Evolutionary conservation across 2,329 filamentous ascomycete species (phyloP), one percentile per base, ranked within the genome.

Genomic region (Fusarium dlaminii): DNA sequence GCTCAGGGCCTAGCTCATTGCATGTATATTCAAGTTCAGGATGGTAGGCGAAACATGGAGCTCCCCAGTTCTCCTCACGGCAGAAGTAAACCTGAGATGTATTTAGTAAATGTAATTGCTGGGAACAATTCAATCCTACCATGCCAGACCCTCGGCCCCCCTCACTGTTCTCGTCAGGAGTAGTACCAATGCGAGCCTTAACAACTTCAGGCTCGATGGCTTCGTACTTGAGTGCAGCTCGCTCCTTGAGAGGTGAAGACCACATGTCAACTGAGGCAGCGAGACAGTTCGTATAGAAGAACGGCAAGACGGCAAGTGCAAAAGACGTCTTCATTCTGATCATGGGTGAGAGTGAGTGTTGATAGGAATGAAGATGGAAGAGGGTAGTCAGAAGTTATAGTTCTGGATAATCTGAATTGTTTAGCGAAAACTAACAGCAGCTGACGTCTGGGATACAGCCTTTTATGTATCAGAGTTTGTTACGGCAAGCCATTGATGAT

Each of bases 1-100:
- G 63, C 29, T 75, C 63, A 8, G 67, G 54, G 20, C 58, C 68
- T 11, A 79, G 68, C 46, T 75, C 67, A 22, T 70, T 71, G 63
- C 77, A 79, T 43, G 67, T 63, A 54, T 79, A 79, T n/a, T 76
- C 61, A 22, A 78, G 77, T 22, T 75, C 59, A 20, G 74, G 75
- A 15, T 66, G 62, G 49, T 78, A 77, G 22, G 57, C 64, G 48
- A 70, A 79, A 68, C 77, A 79, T 22, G 74, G 73, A 9, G 71
- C 63, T 20, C 73, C 73, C 75, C 77, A 79, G 49, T 79, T 79
- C 62, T 78, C 75, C 8, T 73, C 77, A 18, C 56, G 69, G 39
- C 77, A 79, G 49, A 79, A 78, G 66, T 79, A 79, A 29, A 79
- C 70, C 77, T 79, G 24, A 11, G 17, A 10, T 34, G 18, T 36